These are phyloP conservation scores for Zygotorulaspora mrakii DNA, from an alignment of 1,139 yeast species.

Conservation along the genomic window DNA sequence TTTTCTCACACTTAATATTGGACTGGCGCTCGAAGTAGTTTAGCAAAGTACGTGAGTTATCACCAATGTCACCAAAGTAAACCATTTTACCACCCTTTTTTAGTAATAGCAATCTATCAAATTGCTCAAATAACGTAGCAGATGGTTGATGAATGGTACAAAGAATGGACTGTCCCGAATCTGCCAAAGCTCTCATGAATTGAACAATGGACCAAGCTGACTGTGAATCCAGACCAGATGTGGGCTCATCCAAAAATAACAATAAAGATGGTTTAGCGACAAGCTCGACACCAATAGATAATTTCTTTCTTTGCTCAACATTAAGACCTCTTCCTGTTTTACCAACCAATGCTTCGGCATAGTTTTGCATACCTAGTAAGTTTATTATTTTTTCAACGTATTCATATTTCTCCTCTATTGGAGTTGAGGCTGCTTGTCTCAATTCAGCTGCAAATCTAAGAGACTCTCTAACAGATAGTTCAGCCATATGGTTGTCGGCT, in stretches of 20 bases:
- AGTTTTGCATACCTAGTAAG: conserved; percentile 54
- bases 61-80: conserved; percentile 64
- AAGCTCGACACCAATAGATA: conserved; percentile 61
- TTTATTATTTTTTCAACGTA: conserved; percentile 57
- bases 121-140: conserved; percentile 52
- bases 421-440: conserved; percentile 50
- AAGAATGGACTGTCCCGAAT: conserved; percentile 54
- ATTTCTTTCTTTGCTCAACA: conserved; percentile 63
- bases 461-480: conserved; percentile 59
- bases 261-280: conserved; percentile 53
- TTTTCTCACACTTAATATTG: conserved; percentile 44
- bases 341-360: conserved; percentile 64
- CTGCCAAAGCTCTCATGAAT: conserved; percentile 49
- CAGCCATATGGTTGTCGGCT: conserved; percentile 58
- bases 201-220: conserved; percentile 56
- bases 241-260: conserved; percentile 55
- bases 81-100: conserved; percentile 61
- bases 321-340: conserved; percentile 54
- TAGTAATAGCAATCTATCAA: conserved; percentile 48
- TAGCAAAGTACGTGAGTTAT: conserved; percentile 47
- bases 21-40: conserved; percentile 56
- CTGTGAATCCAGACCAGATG: conserved; percentile 58
- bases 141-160: conserved; percentile 61
- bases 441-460: conserved; percentile 57
- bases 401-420: conserved; percentile 49